phyloP scores from a whole-genome alignment of 169 alveolate species.

The Plasmodium gallinaceum region DNA sequence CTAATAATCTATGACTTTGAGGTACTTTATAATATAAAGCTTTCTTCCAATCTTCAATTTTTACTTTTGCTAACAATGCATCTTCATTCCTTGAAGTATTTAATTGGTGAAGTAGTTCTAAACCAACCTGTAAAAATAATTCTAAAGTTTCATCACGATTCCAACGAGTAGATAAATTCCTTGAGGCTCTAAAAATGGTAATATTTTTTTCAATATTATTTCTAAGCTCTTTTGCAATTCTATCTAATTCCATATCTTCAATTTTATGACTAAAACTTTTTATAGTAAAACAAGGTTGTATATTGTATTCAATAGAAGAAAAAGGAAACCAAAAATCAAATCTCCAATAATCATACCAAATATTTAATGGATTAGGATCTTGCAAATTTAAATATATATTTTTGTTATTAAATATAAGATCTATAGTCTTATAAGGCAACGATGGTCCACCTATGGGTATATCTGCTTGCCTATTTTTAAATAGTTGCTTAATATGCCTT shows the following conservation, averaged over 20 bases:
- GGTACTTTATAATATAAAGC: slow-evolving; percentile 87
- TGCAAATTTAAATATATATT: slow-evolving; percentile 88
- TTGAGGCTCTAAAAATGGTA: slow-evolving; percentile 85
- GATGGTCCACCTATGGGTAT: slow-evolving; percentile 54
- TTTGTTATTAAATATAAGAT: slow-evolving; percentile 84
- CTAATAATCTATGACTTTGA: slow-evolving; percentile 80
- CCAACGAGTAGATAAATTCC: slow-evolving; percentile 88
- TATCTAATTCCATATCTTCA: slow-evolving; percentile 81
- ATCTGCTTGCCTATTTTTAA: slow-evolving; percentile 68
- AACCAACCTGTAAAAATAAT: slow-evolving; percentile 83
- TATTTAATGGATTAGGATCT: slow-evolving; percentile 80
- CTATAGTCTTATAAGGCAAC: slow-evolving; percentile 84
- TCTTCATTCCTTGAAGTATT: slow-evolving; percentile 85
- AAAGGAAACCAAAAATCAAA: slow-evolving; percentile 83
- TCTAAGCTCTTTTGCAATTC: slow-evolving; percentile 77
- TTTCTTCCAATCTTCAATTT: slow-evolving; percentile 88
- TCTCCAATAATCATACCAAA: slow-evolving; percentile 84
- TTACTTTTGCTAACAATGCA: slow-evolving; percentile 78
- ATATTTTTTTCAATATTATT: slow-evolving; percentile 78
- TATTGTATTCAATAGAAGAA: slow-evolving; percentile 61
- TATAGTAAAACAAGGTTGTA: slow-evolving; percentile 65
- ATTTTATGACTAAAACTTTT: slow-evolving; percentile 71
- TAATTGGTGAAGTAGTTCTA: slow-evolving; percentile 83
- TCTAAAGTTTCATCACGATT: slow-evolving; percentile 85
- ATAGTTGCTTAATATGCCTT: slow-evolving; percentile 69